Percentiles rank a stretch among this genome's conserved stretches.
Conservation (phyloP, 371 early-diverging fungal species). For the Syncephalastrum racemosum region DNA sequence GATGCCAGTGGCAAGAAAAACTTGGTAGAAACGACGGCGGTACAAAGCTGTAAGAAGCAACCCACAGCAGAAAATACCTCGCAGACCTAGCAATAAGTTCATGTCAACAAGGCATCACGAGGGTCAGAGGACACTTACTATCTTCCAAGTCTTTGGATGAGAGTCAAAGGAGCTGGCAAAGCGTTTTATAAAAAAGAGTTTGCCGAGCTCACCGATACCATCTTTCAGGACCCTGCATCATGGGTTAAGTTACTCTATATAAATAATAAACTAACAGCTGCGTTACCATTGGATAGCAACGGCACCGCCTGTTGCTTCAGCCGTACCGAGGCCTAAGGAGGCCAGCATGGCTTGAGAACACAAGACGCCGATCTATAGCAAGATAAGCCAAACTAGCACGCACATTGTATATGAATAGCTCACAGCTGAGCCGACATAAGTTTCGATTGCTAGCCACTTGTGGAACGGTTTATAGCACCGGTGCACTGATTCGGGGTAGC, state of each 20-base stretch:
- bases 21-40: slow-evolving; percentile 49
- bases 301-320: slow-evolving; percentile 62
- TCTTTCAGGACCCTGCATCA: slow-evolving; percentile 62
- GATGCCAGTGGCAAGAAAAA: slow-evolving; percentile 64
- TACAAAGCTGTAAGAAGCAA: slow-evolving; percentile 61
- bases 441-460: slow-evolving; percentile 66
- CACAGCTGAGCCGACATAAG: slow-evolving; percentile 66
- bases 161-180: slow-evolving; percentile 72
- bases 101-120: slow-evolving; percentile 14
- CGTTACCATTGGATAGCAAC: slow-evolving; percentile 70
- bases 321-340: slow-evolving; percentile 58
- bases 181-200: slow-evolving; percentile 71
- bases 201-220: slow-evolving; percentile 72
- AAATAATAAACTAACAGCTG: no score
- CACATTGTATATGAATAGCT: neutral
- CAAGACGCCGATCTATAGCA: slow-evolving; percentile 63
- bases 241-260: neutral
- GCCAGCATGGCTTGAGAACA: slow-evolving; percentile 73
- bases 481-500: slow-evolving; percentile 54
- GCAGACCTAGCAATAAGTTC: slow-evolving; percentile 36
- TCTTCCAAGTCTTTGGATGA: slow-evolving; percentile 75
- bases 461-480: slow-evolving; percentile 61
- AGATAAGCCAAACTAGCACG: neutral
- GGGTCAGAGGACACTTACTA: slow-evolving; percentile 36
- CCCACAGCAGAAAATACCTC: slow-evolving; percentile 54